Base-by-base conservation (phyloP, 768 basidiomycete genomes). In the Boletus fagicola region DNA sequence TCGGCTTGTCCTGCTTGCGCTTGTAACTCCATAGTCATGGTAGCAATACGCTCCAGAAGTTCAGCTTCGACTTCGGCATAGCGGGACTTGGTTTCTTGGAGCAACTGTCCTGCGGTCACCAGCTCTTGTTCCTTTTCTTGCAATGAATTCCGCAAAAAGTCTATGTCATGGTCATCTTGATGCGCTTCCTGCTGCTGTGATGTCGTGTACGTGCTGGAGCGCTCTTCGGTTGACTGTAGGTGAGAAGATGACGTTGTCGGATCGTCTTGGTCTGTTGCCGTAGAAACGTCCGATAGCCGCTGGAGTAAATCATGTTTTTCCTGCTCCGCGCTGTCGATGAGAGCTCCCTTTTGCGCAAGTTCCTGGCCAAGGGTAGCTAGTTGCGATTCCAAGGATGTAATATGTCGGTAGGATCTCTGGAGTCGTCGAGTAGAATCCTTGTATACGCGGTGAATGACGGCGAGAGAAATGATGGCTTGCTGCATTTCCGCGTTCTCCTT, bases 141-240 rank as follows among this genome's bases (percentile, higher is more conserved):
- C n/a, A 82, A 69, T 39, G 67, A 77, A 18, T 64, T 62, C 49
- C 74, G 75, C 24, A 83, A 55, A 22, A 72, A 64, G 46, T 80
- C 77, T 51, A 71, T 66, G 36, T 73, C 65, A 51, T 67, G 49
- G 24, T 30, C 44, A 47, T 57, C 26, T 22, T 54, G 54, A 15
- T 43, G 40, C 4, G 30, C 48, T 28, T 55, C 47, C 15, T 44
- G 59, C 22, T 31, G 56, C 13, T 16, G 35, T 44, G 40, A 35
- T 44, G 2, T 16, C 20, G 36, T 2, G 35, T 22, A 16, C 12
- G 46, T 39, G 30, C 16, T 30, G 5, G 45, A 48, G 20, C 22
- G 28, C 26, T 56, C 60, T 42, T 62, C 56, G 31, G 47, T 39
- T 5, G 35, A 49, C 20, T 52, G 51, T 30, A 40, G 20, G 30